A percentile compares a stretch with the other conserved stretches of the same genome.
These are phyloP conservation scores for Russula foetens DNA, from an alignment of 768 basidiomycete genomes.

Conservation along the genomic window DNA sequence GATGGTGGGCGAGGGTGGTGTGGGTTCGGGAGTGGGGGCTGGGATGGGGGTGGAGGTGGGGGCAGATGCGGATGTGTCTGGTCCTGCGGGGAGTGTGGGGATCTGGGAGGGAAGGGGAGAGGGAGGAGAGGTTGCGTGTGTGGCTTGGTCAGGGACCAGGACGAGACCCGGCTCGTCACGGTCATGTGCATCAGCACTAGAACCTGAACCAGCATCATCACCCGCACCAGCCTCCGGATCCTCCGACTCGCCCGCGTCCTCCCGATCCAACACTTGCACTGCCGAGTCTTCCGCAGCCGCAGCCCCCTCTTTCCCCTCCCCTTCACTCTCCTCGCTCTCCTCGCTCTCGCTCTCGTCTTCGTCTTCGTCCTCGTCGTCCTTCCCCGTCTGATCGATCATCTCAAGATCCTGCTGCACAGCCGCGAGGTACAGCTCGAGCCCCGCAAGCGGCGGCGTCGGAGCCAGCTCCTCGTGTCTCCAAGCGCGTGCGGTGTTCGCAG, in stretches of 20 bases:
- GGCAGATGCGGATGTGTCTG: background rate
- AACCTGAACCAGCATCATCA: background rate
- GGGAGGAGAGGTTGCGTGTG: background rate
- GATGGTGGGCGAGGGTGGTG: background rate
- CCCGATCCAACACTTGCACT: background rate
- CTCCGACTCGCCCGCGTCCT: background rate
- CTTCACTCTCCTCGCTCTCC: background rate
- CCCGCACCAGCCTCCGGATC: background rate
- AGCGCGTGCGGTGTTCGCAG: background rate
- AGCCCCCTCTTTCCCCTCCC: background rate
- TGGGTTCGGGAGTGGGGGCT: background rate
- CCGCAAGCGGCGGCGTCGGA: constrained; percentile 5
- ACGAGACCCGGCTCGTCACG: constrained; percentile 10
- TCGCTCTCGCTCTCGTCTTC: background rate
- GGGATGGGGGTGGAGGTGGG: background rate
- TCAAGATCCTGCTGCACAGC: background rate
- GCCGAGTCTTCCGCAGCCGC: background rate
- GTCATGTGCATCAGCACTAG: background rate
- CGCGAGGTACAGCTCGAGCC: constrained; percentile 3
- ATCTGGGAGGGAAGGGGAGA: background rate
- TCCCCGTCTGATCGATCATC: background rate
- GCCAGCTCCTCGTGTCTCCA: background rate
- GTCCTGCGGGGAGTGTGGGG: background rate
- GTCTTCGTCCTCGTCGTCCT: background rate
- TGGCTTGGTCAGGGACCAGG: background rate